Percentiles rank a stretch among this genome's conserved stretches.
Evolutionary conservation across 805 yeast species (phyloP).

Genomic region (Saturnispora quitensis): DNA sequence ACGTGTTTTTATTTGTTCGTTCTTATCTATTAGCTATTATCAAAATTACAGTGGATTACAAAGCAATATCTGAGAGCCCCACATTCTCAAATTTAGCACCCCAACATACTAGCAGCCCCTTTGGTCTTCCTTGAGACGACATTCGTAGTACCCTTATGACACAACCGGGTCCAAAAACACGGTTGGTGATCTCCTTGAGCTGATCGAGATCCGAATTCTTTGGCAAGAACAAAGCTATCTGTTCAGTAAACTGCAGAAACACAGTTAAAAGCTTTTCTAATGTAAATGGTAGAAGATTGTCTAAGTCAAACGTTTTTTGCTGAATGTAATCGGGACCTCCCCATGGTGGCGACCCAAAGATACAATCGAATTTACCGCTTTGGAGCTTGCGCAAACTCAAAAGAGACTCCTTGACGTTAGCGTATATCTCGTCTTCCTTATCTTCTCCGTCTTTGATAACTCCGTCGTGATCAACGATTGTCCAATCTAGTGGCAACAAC

Average conservation of each 20-base stretch:
- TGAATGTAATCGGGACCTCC: slow-evolving; percentile 61
- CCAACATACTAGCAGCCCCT: slow-evolving; percentile 54
- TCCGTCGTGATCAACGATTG: background rate
- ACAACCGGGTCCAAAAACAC: slow-evolving; percentile 31
- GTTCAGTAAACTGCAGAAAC: slow-evolving; percentile 32
- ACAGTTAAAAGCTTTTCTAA: slow-evolving; percentile 35
- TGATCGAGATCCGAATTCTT: slow-evolving; percentile 46
- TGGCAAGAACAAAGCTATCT: slow-evolving; percentile 55
- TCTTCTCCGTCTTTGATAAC: background rate
- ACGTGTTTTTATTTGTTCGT: background rate
- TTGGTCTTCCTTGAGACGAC: slow-evolving; percentile 29
- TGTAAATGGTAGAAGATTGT: slow-evolving; percentile 36
- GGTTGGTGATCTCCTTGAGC: slow-evolving; percentile 36
- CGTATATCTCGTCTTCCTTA: slow-evolving; percentile 2
- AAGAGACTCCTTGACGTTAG: slow-evolving; percentile 3
- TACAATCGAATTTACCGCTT: slow-evolving; percentile 34
- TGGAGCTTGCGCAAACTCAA: background rate
- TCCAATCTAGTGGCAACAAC: slow-evolving; percentile 11
- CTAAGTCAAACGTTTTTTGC: slow-evolving; percentile 35
- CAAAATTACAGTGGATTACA: background rate
- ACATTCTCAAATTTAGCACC: slow-evolving; percentile 36
- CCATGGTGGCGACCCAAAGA: slow-evolving; percentile 80
- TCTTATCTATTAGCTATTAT: background rate
- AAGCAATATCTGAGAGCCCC: slow-evolving; percentile 2
- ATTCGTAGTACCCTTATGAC: slow-evolving; percentile 9